Percentiles rank a stretch among this genome's conserved stretches.
phyloP scores from a whole-genome alignment of 257 asterid species.

The Capsicum baccatum region DNA sequence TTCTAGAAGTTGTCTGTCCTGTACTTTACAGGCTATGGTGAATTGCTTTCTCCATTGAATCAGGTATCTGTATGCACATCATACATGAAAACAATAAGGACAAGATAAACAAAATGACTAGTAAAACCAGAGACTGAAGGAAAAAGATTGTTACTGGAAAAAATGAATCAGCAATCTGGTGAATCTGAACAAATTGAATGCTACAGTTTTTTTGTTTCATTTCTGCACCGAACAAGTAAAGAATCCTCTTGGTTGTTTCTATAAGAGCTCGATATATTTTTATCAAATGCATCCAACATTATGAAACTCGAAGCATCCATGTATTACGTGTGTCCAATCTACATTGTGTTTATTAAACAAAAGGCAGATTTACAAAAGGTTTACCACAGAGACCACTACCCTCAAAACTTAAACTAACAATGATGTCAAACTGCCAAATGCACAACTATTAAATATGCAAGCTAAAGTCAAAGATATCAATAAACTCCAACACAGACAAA shows the following conservation, averaged over 20 bases:
- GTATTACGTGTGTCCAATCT: background rate
- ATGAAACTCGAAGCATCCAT: background rate
- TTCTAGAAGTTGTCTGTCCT: slow-evolving; percentile 72
- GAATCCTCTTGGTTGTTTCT: background rate
- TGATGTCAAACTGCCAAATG: background rate
- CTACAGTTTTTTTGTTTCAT: background rate
- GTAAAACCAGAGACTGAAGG: background rate
- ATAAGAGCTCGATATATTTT: slow-evolving; percentile 1
- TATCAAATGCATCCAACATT: background rate
- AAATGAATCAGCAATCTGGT: background rate
- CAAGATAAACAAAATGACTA: background rate
- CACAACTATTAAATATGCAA: background rate
- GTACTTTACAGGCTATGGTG: slow-evolving; percentile 85
- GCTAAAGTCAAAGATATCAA: background rate
- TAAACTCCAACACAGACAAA: background rate
- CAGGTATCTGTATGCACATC: slow-evolving; percentile 63
- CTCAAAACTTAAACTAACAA: background rate
- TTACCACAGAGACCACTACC: background rate
- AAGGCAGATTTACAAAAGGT: background rate
- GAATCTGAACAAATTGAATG: background rate
- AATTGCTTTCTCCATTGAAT: slow-evolving; percentile 85
- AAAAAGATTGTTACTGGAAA: background rate
- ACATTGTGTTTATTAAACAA: background rate
- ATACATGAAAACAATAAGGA: background rate
- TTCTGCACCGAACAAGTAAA: background rate